Conservation (phyloP, 2,329 filamentous ascomycete genomes). For the Parascedosporium putredinis region DNA sequence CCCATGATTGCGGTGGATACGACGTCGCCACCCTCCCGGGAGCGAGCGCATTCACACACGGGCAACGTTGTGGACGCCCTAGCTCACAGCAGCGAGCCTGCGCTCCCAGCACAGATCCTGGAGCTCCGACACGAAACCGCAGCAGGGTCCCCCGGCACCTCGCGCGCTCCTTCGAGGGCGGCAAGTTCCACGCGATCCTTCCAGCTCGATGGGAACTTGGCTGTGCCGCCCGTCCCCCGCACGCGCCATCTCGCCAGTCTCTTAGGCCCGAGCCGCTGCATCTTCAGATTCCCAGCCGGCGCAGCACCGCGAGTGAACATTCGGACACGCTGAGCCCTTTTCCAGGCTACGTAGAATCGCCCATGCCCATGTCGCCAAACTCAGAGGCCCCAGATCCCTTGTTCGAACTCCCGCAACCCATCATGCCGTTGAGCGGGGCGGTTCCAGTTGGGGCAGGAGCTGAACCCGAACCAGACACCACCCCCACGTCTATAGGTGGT, state of each 20-base stretch:
- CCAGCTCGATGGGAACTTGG: conserved; percentile 27
- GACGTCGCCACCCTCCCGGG: neutral
- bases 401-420: neutral
- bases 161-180: conserved; percentile 4
- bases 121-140: neutral
- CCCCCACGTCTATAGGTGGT: conserved; percentile 45
- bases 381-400: neutral
- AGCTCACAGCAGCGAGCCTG: conserved; percentile 1
- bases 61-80: neutral
- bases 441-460: conserved; percentile 1
- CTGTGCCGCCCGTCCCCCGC: conserved; percentile 27
- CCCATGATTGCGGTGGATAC: neutral
- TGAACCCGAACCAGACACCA: neutral
- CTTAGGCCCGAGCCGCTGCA: conserved; percentile 19
- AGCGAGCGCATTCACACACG: conserved; percentile 1
- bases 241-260: conserved; percentile 6
- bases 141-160: neutral
- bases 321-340: conserved; percentile 53
- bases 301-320: conserved; percentile 29
- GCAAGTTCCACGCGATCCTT: conserved; percentile 13
- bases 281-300: conserved; percentile 37
- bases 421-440: conserved; percentile 8
- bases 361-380: conserved; percentile 15
- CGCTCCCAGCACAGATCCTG: neutral
- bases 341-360: conserved; percentile 55